These are phyloP conservation scores for Kwoniella mangroviensis DNA, from an alignment of 768 basidiomycete genomes.

Conservation along the genomic window DNA sequence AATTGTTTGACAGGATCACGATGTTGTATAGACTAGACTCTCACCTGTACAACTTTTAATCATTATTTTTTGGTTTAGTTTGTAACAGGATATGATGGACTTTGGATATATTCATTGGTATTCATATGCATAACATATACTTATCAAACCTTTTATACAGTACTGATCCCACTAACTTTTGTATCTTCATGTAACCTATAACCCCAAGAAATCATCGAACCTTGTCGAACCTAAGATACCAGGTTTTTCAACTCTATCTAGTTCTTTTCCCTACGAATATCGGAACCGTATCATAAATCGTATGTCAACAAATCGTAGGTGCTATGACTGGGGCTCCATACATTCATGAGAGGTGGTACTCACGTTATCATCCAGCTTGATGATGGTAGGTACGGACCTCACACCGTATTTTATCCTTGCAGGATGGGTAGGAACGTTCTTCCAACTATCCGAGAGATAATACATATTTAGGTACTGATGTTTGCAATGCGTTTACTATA, in stretches of 20 bases:
- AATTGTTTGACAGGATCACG: too few relatives aligned
- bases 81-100: too few relatives aligned
- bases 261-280: constrained; percentile 47
- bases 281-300: background rate
- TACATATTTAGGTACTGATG: background rate
- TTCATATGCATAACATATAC: too few relatives aligned
- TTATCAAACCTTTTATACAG: too few relatives aligned
- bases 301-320: background rate
- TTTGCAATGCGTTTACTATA: too few relatives aligned
- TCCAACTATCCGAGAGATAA: constrained; percentile 11
- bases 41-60: too few relatives aligned
- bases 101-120: too few relatives aligned
- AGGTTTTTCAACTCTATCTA: constrained; percentile 70
- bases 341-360: too few relatives aligned
- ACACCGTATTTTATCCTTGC: constrained; percentile 49
- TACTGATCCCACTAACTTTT: background rate
- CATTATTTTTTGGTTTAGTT: too few relatives aligned
- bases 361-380: constrained; percentile 40
- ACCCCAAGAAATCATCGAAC: constrained; percentile 24
- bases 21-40: too few relatives aligned
- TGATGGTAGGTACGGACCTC: constrained; percentile 48
- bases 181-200: background rate
- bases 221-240: constrained; percentile 65
- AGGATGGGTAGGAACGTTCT: constrained; percentile 36
- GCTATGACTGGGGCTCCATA: too few relatives aligned